phyloP scores from a whole-genome alignment of 2,329 filamentous ascomycete genomes.

The Cadophora sp. region DNA sequence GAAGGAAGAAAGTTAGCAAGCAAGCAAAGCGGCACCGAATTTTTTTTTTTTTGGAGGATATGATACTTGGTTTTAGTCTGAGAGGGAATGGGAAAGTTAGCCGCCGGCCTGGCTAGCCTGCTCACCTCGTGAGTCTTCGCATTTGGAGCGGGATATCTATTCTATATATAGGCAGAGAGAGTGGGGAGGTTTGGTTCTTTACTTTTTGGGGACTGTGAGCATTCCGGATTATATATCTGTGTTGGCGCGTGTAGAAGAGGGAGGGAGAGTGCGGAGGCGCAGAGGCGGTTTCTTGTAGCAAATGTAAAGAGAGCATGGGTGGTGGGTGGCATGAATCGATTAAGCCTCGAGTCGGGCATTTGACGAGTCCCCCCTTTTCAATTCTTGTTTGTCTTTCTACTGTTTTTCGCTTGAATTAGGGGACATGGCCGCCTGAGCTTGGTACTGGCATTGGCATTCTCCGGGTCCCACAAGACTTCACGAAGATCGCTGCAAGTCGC shows the following conservation, averaged over 20 bases:
- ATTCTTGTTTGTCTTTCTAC: too few species aligned
- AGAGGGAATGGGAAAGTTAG: not conserved
- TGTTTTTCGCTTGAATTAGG: too few species aligned
- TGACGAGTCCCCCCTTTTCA: not conserved
- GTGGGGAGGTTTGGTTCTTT: not conserved
- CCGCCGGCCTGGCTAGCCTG: slow-evolving; percentile 11
- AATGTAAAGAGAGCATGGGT: not conserved
- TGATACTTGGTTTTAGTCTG: not conserved
- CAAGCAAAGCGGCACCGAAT: slow-evolving; percentile 8
- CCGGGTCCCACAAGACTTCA: too few species aligned
- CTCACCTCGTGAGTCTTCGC: not conserved
- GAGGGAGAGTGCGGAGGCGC: not conserved
- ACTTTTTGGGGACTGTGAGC: not conserved
- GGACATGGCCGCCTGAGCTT: too few species aligned
- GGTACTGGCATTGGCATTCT: too few species aligned
- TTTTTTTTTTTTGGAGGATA: not conserved
- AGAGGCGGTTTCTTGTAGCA: slow-evolving; percentile 2
- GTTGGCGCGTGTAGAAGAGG: not conserved
- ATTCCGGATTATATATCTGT: not conserved
- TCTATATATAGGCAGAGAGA: not conserved
- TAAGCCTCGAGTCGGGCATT: not conserved
- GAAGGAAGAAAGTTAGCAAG: slow-evolving; percentile 11
- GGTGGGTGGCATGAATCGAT: slow-evolving; percentile 6
- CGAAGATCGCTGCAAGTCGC: too few species aligned
- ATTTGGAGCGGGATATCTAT: slow-evolving; percentile 2